Evolutionary conservation across 306 rosid genomes (phyloP), one percentile per base, ranked within the genome.

Genomic region (Fagus sylvatica): DNA sequence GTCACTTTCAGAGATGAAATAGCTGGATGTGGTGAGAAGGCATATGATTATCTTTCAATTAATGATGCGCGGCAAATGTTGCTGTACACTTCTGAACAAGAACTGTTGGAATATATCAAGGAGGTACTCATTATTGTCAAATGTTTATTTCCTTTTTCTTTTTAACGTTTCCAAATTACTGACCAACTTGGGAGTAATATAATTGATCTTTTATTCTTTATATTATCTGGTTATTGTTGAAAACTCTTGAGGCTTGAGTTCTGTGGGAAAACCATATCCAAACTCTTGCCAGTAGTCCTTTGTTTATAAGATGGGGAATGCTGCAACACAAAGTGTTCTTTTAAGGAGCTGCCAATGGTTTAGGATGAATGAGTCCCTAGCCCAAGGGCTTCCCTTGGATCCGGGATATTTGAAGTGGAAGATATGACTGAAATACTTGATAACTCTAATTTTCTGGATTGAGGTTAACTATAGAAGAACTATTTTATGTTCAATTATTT

Each of bases 11-110:
- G 98, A 77, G 98, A 95, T 71, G 98, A 95, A 86, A 92, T 92
- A 88, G 95, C 98, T 30, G 98, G 98, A 76, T 95, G 98, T 90
- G 88, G 97, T 30, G 98, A 95, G 91, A 92, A 91, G 85, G 98
- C 98, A 39, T 95, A 92, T 84, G 98, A 95, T 77, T 87, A 59
- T 82, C 97, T 95, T 53, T 90, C 97, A 16, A 54, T 89, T 65
- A 89, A 84, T 17, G 91, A 95, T 89, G 97, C 98, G 16, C 86
- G 69, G 59, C 89, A 87, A 85, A 91, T 89, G 76, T 82, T 95
- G 87, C 71, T 95, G 72, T 95, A 62, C 86, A 71, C 93, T 72
- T 86, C 92, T 56, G 95, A 91, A 78, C 78, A 88, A 59, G 96
- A 95, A 72, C 98, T 92, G 53, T 62, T 81, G 81, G 86, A 83